phyloP scores from a whole-genome alignment of 345 rosid genomes.

The Psidium guajava region DNA sequence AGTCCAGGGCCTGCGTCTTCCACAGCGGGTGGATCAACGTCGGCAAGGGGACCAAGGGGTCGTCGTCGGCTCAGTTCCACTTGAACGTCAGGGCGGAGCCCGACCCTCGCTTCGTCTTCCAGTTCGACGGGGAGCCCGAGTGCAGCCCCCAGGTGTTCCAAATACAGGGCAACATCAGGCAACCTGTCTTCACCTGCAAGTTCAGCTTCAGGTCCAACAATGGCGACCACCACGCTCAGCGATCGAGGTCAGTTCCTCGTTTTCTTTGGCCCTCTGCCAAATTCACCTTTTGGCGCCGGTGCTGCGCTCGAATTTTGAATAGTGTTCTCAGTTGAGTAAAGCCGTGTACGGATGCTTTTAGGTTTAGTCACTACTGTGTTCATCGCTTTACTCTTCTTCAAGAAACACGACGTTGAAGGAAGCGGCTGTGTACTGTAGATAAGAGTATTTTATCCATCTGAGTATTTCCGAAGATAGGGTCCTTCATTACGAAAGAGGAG shows the following conservation, averaged over 20 bases:
- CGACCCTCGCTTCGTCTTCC: slow-evolving; percentile 90
- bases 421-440: background rate
- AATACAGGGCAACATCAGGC: slow-evolving; percentile 71
- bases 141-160: slow-evolving; percentile 94
- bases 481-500: background rate
- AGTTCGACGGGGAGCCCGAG: slow-evolving; percentile 94
- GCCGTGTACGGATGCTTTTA: background rate
- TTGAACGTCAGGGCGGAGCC: slow-evolving; percentile 77
- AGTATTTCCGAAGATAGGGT: too few species aligned
- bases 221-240: slow-evolving; percentile 36
- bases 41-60: slow-evolving; percentile 44
- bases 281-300: background rate
- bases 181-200: slow-evolving; percentile 93
- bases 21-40: slow-evolving; percentile 68
- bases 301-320: background rate
- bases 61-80: slow-evolving; percentile 52
- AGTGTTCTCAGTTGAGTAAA: background rate
- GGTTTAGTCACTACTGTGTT: background rate
- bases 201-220: slow-evolving; percentile 69
- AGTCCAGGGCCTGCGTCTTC: slow-evolving; percentile 40
- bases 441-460: background rate
- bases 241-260: slow-evolving; percentile 35
- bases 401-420: background rate
- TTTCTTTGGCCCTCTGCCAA: background rate
- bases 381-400: slow-evolving; percentile 6